Evolutionary conservation across 139 green algal species (phyloP), one percentile per base, ranked within the genome.

Genomic region (Volvox reticuliferus): DNA sequence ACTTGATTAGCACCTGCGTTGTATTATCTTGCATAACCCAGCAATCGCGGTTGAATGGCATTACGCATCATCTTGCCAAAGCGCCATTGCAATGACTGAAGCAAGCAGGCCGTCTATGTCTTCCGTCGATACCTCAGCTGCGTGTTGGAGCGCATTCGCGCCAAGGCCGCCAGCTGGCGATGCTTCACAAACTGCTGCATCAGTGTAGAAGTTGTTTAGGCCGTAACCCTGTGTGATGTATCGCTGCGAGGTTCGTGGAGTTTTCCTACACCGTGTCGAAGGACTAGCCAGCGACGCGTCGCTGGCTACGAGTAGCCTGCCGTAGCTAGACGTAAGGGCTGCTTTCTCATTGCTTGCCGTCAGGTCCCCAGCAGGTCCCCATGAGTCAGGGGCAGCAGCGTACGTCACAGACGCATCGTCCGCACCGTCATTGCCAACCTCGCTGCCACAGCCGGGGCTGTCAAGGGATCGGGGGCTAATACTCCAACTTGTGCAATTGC

Each of bases 31-130:
- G 5, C 44, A 55, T 55, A 55, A 5, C 44, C 44, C 9, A 55
- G 44, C 5, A 55, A 55, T 55, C 5, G 44, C 44, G 9, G 9
- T 55, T 55, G 5, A 55, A 55, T 55, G 44, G 44, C 55, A 0
- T 73, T 30, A 67, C 1, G 63, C 65, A 67, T 88, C 82, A 36
- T 88, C 82, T 20, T 65, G 21, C 82, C 82, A 88, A 14, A 88
- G 65, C n/a, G 82, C 32, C 1, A 24, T 36, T 12, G 32, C 21
- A 12, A 88, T 32, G 21, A 88, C 82, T 12, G n/a, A 36, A 0
- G 28, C 65, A 24, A 88, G 22, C 33, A 88, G 35, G 22, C 61
- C 12, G 30, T 87, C 81, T 28, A 87, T 65, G 19, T 87, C 81
- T 20, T 44, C 44, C 1, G 26, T 9, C 12, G 55, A 44, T 18